Conservation (phyloP, 129 eudicot species). For the Pittosporum tobira region DNA sequence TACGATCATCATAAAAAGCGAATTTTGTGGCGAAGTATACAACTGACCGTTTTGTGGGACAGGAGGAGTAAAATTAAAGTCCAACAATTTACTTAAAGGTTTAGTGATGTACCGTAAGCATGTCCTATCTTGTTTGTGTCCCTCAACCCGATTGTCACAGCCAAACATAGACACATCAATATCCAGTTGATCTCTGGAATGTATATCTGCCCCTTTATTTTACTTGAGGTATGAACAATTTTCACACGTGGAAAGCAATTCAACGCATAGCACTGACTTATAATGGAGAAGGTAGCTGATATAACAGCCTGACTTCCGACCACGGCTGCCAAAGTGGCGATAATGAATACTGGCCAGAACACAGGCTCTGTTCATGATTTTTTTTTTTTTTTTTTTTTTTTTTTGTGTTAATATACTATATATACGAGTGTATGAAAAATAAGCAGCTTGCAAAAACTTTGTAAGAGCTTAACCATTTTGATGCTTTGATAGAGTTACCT, state of each 20-base stretch:
- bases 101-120: conserved; percentile 12
- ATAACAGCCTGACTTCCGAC: conserved; percentile 90
- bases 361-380: neutral
- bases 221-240: conserved; percentile 63
- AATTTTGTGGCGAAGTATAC: no score
- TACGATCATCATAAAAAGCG: no score
- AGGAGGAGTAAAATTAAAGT: neutral
- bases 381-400: no score
- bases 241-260: conserved; percentile 75
- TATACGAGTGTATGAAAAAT: no score
- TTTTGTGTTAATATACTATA: no score
- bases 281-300: conserved; percentile 75
- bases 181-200: conserved; percentile 83
- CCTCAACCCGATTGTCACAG: conserved; percentile 71
- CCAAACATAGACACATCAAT: conserved; percentile 69
- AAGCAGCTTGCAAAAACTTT: no score
- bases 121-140: conserved; percentile 76
- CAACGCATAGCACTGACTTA: conserved; percentile 71
- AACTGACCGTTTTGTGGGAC: no score
- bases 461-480: neutral
- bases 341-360: conserved; percentile 69
- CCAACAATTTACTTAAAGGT: neutral
- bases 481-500: conserved; percentile 24
- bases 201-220: conserved; percentile 70
- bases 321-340: conserved; percentile 82